Conservation (phyloP, 169 alveolate species). For the Eimeria zaria region DNA sequence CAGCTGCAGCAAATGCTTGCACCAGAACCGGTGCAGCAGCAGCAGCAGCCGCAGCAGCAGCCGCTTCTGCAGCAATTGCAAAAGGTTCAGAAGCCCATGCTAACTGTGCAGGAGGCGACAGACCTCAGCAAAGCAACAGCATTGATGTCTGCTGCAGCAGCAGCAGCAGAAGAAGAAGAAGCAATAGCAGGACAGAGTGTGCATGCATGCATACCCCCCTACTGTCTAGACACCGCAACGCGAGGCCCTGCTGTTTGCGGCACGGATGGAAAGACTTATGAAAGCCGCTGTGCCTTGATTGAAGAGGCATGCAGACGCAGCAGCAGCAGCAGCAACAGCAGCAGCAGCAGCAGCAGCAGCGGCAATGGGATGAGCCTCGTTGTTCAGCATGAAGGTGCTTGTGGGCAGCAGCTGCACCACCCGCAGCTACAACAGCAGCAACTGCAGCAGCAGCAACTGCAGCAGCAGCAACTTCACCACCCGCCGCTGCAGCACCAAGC, state of each 20-base stretch:
- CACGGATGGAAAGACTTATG: constrained; percentile 32
- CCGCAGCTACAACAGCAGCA: background rate
- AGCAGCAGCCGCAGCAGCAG: constrained; percentile 67
- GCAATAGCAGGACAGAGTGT: constrained; percentile 11
- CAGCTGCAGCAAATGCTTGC: constrained; percentile 79
- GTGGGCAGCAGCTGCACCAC: constrained; percentile 26
- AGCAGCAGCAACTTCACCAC: constrained; percentile 40
- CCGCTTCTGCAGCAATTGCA: constrained; percentile 49
- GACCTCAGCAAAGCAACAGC: constrained; percentile 62
- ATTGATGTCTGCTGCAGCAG: constrained; percentile 61
- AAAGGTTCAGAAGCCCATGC: constrained; percentile 13
- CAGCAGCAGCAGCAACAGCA: constrained; percentile 66
- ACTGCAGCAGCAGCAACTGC: constrained; percentile 4
- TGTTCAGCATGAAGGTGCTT: constrained; percentile 48
- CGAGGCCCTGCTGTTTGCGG: constrained; percentile 63
- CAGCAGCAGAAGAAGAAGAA: constrained; percentile 41
- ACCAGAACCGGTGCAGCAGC: constrained; percentile 56
- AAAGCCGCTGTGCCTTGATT: constrained; percentile 46
- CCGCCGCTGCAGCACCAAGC: constrained; percentile 14
- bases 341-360: constrained; percentile 25
- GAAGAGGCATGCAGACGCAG: constrained; percentile 14
- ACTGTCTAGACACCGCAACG: constrained; percentile 15
- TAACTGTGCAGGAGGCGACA: constrained; percentile 49
- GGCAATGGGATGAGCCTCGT: background rate
- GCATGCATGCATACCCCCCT: background rate